Percentiles rank a stretch among this genome's conserved stretches.
These are phyloP conservation scores for Pythium insidiosum DNA, from an alignment of 352 stramenopile species.

Conservation along the genomic window DNA sequence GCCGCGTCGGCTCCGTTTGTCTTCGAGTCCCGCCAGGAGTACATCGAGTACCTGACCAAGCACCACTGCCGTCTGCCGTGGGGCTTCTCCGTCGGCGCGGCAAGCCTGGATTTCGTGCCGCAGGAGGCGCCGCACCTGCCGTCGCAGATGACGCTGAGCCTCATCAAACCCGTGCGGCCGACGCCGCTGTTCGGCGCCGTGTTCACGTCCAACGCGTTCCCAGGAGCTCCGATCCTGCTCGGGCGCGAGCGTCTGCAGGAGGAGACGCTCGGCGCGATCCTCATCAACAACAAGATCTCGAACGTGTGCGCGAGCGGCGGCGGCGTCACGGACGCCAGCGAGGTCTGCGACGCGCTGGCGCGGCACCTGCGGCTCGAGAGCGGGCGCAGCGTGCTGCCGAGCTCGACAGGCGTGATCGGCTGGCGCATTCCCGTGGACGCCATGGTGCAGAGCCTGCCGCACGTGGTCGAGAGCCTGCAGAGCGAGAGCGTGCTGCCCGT, in stretches of 20 bases:
- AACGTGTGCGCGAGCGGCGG: slow-evolving; percentile 96
- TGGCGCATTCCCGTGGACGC: slow-evolving; percentile 95
- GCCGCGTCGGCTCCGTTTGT: slow-evolving; percentile 43
- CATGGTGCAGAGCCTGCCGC: slow-evolving; percentile 75
- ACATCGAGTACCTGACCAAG: slow-evolving; percentile 62
- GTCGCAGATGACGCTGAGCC: slow-evolving; percentile 81
- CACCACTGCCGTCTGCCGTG: slow-evolving; percentile 79
- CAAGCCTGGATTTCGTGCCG: slow-evolving; percentile 77
- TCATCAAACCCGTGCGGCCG: slow-evolving; percentile 82
- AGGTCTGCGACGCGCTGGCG: slow-evolving; percentile 90
- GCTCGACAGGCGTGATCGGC: slow-evolving; percentile 97
- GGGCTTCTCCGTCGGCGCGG: slow-evolving; percentile 82
- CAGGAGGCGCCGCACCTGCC: slow-evolving; percentile 71
- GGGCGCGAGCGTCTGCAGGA: slow-evolving; percentile 88
- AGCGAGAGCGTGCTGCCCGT: slow-evolving; percentile 89
- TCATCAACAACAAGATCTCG: slow-evolving; percentile 99
- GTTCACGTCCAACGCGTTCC: slow-evolving; percentile 90
- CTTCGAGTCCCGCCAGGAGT: slow-evolving; percentile 79
- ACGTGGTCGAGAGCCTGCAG: slow-evolving; percentile 87
- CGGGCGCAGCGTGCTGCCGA: slow-evolving; percentile 88
- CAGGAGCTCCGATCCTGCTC: slow-evolving; percentile 85
- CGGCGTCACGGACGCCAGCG: slow-evolving; percentile 88
- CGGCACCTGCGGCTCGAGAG: slow-evolving; percentile 81
- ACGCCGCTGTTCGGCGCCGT: slow-evolving; percentile 84
- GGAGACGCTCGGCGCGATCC: slow-evolving; percentile 88